Evolutionary conservation across 176 grass and related monocot species (phyloP).

Genomic region (Lolium perenne): DNA sequence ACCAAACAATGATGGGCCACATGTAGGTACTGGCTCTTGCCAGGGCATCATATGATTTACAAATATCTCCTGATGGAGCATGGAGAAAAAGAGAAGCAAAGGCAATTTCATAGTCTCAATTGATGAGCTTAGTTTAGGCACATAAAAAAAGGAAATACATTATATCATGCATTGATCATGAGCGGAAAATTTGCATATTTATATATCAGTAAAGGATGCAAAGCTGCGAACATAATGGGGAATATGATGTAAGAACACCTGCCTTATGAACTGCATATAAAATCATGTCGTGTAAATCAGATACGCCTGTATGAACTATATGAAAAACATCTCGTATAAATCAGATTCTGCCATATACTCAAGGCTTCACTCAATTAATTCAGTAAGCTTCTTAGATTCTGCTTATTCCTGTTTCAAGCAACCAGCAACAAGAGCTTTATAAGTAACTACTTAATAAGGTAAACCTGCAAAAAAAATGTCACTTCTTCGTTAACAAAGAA

Average conservation of each 20-base stretch:
- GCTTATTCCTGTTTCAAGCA: neutral
- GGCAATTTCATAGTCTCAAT: neutral
- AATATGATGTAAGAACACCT: neutral
- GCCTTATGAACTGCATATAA: neutral
- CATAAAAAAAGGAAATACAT: neutral
- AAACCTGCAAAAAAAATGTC: neutral
- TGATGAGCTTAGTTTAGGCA: neutral
- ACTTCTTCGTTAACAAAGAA: neutral
- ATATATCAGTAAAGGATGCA: neutral
- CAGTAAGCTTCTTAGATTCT: neutral
- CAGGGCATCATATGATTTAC: neutral
- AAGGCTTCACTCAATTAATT: neutral
- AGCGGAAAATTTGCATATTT: neutral
- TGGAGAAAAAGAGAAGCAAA: neutral
- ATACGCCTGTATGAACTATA: neutral
- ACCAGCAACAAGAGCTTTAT: neutral
- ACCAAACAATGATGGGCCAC: neutral
- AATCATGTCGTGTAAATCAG: neutral
- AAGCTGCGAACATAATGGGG: neutral
- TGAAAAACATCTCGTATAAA: neutral
- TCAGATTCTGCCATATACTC: neutral
- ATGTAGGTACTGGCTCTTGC: neutral
- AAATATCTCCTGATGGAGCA: slow-evolving; percentile 14
- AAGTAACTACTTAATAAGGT: neutral
- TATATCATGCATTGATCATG: neutral